Evolutionary conservation across 768 basidiomycete genomes (phyloP), one percentile per base, ranked within the genome.

Genomic region (Termitomyces sp.): DNA sequence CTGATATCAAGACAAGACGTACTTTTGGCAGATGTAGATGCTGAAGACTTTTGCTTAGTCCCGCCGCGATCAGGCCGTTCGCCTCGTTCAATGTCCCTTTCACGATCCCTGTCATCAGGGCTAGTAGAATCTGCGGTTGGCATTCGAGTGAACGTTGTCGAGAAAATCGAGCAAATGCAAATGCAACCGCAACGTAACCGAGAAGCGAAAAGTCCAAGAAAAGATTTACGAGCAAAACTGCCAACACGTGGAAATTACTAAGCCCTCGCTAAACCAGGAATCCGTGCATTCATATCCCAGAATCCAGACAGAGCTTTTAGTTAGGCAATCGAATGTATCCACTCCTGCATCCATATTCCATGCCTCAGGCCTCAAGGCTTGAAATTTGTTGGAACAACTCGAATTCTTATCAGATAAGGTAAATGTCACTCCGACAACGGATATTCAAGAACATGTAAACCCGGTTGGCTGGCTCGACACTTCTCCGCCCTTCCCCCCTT

Each of bases 181-280:
- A 51, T 30, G 45, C n/a, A 5, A 51, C 37, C 21, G 22, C 38
- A 52, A 42, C 38, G 55, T 48, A 58, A 58, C 42, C 43, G 51
- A 40, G 42, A 37, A 51, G 42, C 51, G 50, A 47, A 32, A 38
- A 46, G 42, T 51, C 64, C 69, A 67, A 68, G 68, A 71, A 71
- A 70, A 69, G 68, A 68, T 63, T 62, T 54, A 54, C 60, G 65
- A 56, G 70, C 67, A 70, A 70, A 72, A 70, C 69, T 70, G 67
- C 66, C 60, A 58, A 63, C 70, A 73, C 72, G 71, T 72, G 72
- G 60, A 30, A 66, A 44, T 71, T 66, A 71, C 65, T 72, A 71
- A 72, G 57, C 66, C 12, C n/a, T n/a, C n/a, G n/a, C n/a, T n/a
- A 40, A 24, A n/a, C 37, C 9, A 7, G 15, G 15, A 28, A 38